phyloP scores from a whole-genome alignment of 2,329 filamentous ascomycete genomes.

The Aspergillus sp. region DNA sequence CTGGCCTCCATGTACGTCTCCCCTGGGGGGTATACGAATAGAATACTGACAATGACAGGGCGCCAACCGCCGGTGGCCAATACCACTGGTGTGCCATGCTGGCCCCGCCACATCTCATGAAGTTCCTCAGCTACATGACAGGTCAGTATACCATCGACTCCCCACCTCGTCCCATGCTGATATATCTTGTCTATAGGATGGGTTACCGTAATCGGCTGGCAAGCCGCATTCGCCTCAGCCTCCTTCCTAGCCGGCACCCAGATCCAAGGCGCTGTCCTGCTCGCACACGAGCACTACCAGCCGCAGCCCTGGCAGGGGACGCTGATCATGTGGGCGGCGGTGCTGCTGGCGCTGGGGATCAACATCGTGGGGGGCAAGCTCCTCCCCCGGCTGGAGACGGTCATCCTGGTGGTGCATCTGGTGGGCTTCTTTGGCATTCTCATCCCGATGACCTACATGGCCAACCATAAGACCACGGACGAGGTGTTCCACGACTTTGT shows the following conservation, averaged over 20 bases:
- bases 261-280: constrained; percentile 36
- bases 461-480: constrained; percentile 39
- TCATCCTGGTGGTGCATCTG: constrained; percentile 51
- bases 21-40: neutral
- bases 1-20: constrained; percentile 32
- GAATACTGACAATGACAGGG: constrained; percentile 16
- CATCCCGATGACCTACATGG: constrained; percentile 46
- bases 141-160: constrained; percentile 12
- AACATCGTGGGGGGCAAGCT: constrained; percentile 45
- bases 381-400: constrained; percentile 49
- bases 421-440: constrained; percentile 54
- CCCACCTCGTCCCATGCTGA: neutral
- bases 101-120: constrained; percentile 33
- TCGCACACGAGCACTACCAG: constrained; percentile 40
- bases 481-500: constrained; percentile 50
- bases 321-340: constrained; percentile 47
- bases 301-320: constrained; percentile 50
- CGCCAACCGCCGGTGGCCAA: constrained; percentile 36
- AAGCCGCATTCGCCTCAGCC: constrained; percentile 40
- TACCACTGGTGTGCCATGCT: constrained; percentile 45
- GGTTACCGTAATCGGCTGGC: constrained; percentile 45
- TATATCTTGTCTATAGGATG: too few relatives aligned
- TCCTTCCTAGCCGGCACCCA: constrained; percentile 31
- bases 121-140: constrained; percentile 40
- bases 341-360: constrained; percentile 37